Percentiles rank a stretch among this genome's conserved stretches.
Evolutionary conservation across 768 basidiomycete species (phyloP).

Genomic region (Kwoniella mangroviensis): DNA sequence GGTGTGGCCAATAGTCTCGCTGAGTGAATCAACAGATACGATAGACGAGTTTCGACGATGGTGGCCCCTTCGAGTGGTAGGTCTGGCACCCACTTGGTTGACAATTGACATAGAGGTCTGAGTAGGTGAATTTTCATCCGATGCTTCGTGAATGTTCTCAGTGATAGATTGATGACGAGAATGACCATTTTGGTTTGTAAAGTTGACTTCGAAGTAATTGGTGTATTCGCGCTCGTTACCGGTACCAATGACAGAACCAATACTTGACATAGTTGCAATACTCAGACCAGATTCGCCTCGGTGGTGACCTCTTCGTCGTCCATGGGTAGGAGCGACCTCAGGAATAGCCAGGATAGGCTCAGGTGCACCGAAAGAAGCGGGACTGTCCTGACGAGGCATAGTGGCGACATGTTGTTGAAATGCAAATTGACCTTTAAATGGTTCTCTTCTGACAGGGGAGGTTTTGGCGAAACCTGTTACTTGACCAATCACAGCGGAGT

Average conservation of each 20-base stretch:
- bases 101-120: slow-evolving; percentile 12
- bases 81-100: slow-evolving; percentile 1
- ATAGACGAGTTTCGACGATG: slow-evolving; percentile 49
- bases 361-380: slow-evolving; percentile 22
- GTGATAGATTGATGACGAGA: slow-evolving; percentile 12
- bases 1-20: slow-evolving; percentile 13
- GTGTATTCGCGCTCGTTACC: slow-evolving; percentile 50
- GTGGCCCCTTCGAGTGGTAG: slow-evolving; percentile 37
- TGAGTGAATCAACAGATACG: slow-evolving; percentile 42
- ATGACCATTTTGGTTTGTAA: slow-evolving; percentile 33
- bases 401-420: slow-evolving; percentile 45
- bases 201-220: slow-evolving; percentile 55
- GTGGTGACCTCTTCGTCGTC: slow-evolving; percentile 24
- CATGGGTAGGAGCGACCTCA: slow-evolving; percentile 3
- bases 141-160: slow-evolving; percentile 14
- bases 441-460: slow-evolving; percentile 26
- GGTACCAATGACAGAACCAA: slow-evolving; percentile 52
- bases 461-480: slow-evolving; percentile 24
- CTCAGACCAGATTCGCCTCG: slow-evolving; percentile 51
- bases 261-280: slow-evolving; percentile 53
- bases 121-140: slow-evolving; percentile 10
- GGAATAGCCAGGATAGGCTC: slow-evolving; percentile 9
- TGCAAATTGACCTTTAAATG: slow-evolving; percentile 44
- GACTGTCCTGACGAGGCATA: slow-evolving; percentile 12
- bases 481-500: slow-evolving; percentile 12